Evolutionary conservation across 1,139 yeast species (phyloP), one percentile per base, ranked within the genome.

Genomic region (Yamadazyma membranifaciens): DNA sequence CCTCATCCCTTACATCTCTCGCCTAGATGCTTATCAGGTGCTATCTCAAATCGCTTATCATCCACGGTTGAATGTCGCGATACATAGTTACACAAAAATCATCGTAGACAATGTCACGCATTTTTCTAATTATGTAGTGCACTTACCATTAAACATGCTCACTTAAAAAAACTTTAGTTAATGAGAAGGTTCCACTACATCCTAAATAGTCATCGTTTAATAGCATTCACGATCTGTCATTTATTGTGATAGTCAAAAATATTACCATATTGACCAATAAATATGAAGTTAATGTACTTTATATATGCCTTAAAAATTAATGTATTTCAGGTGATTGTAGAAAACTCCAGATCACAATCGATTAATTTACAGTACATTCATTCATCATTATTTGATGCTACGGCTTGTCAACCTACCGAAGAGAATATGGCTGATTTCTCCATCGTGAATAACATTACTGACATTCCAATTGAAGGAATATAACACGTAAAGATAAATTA

Each of bases 231-330:
- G 4, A 25, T 25, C 4, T 6, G 11, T 12, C 7, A 20, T 20
- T 6, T 20, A 20, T 20, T 6, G 24, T 20, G 24, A 20, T 20
- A n/a, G n/a, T 4, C 14, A 29, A 12, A 29, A 7, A 42, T 9
- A 11, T 12, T n/a, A n/a, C 14, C 3, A 28, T 7, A 28, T 28
- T 6, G 12, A 3, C 31, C 11, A 28, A 4, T 6, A 13, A 25
- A 12, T 6, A 69, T 70, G 75, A 66, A 65, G 51, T 44, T 69
- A 11, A 49, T 65, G 31, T 56, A 67, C 45, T 48, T 69, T 20
- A 49, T 70, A 44, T 69, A 70, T 47, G 52, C 65, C 31, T 54
- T 71, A 38, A 69, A 70, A 50, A 57, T 66, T 31, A 71, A 71
- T 45, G 45, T 71, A 29, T 55, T 71, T 34, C 70, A 62, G 41